These are phyloP conservation scores for Phytopythium cucurbitacearum DNA, from an alignment of 352 stramenopile species.

Conservation along the genomic window DNA sequence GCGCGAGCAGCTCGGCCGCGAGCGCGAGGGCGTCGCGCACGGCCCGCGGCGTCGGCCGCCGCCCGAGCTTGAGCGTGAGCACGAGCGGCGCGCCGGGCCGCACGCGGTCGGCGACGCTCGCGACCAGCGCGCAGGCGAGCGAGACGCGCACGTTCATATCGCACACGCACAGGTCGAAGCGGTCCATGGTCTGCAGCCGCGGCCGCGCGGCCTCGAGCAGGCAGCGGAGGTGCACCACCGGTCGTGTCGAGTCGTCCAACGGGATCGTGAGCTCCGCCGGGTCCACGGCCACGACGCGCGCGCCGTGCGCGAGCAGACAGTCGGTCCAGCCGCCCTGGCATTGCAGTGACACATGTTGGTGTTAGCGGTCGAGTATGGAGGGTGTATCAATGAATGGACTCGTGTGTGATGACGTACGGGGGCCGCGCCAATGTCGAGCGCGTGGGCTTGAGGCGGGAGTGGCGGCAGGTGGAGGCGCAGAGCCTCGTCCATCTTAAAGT, in stretches of 20 bases:
- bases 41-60: slow-evolving; percentile 20
- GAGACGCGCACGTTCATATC: slow-evolving; percentile 35
- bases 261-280: slow-evolving; percentile 41
- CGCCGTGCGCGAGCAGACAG: slow-evolving; percentile 34
- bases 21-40: slow-evolving; percentile 13
- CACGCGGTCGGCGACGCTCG: slow-evolving; percentile 14
- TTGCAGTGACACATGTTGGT: not conserved
- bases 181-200: slow-evolving; percentile 18
- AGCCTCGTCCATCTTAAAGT: slow-evolving; percentile 53
- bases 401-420: slow-evolving; percentile 16
- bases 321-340: slow-evolving; percentile 45
- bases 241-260: slow-evolving; percentile 2
- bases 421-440: slow-evolving; percentile 48
- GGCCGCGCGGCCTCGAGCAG: slow-evolving; percentile 33
- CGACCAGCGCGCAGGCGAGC: slow-evolving; percentile 25
- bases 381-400: not conserved
- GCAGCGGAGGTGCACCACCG: slow-evolving; percentile 36
- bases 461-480: slow-evolving; percentile 13
- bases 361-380: not conserved
- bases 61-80: slow-evolving; percentile 36
- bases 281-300: slow-evolving; percentile 45
- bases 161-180: slow-evolving; percentile 45
- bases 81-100: slow-evolving; percentile 17
- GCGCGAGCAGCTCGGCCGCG: slow-evolving; percentile 6
- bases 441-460: slow-evolving; percentile 16